phyloP scores from a whole-genome alignment of 495 filamentous ascomycete genomes.

The Podospora comata region DNA sequence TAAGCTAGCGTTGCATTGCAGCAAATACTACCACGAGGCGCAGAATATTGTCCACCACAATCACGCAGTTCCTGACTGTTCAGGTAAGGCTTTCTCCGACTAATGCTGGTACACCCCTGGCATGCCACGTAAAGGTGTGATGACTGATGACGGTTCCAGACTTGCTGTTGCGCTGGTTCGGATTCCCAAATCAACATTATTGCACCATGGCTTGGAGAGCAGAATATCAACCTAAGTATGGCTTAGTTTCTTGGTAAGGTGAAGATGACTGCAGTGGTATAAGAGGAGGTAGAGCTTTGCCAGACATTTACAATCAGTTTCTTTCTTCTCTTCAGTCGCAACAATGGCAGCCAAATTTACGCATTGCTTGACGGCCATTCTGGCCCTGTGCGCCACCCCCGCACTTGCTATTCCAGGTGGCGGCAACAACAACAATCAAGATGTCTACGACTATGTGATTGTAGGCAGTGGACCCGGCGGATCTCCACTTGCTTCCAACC shows the following conservation, averaged over 20 bases:
- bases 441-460: slow-evolving; percentile 55
- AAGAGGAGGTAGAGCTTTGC: neutral
- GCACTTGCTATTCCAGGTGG: neutral
- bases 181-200: neutral
- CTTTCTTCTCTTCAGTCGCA: neutral
- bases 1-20: neutral
- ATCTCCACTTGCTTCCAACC: slow-evolving; percentile 52
- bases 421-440: slow-evolving; percentile 5
- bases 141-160: neutral
- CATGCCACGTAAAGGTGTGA: neutral
- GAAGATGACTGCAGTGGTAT: neutral
- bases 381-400: neutral
- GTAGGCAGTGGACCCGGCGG: slow-evolving; percentile 59
- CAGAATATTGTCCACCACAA: neutral
- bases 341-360: neutral
- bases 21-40: neutral
- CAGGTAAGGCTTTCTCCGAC: no score
- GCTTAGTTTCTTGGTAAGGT: neutral
- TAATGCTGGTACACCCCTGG: neutral
- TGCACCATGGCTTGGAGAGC: neutral
- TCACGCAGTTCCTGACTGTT: neutral
- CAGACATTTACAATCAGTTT: neutral
- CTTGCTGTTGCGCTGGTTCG: neutral
- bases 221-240: neutral
- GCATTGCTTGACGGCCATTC: neutral